phyloP scores from a whole-genome alignment of 768 basidiomycete genomes.

The Xerocomus brunneocitrinus region DNA sequence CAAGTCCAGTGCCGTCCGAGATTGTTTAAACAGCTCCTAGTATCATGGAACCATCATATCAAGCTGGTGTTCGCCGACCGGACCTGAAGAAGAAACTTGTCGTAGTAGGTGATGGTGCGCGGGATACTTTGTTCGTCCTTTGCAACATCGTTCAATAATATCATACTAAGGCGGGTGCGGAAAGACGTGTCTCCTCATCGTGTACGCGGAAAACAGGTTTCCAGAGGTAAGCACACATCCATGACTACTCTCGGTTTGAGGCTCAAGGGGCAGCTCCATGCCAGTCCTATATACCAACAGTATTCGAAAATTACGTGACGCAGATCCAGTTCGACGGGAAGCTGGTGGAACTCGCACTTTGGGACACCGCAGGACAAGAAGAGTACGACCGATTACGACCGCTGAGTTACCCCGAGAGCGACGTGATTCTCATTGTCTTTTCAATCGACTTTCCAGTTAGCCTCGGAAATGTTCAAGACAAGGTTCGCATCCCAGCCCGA shows the following conservation, averaged over 20 bases:
- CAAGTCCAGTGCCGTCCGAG: not conserved
- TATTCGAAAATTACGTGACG: constrained; percentile 92
- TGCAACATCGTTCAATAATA: constrained; percentile 22
- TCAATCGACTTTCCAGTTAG: constrained; percentile 90
- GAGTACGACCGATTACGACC: constrained; percentile 90
- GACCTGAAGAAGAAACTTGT: constrained; percentile 86
- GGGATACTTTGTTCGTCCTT: constrained; percentile 27
- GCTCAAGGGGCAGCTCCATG: constrained; percentile 13
- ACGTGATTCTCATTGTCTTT: constrained; percentile 92
- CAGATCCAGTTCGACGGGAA: constrained; percentile 84
- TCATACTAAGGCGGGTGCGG: constrained; percentile 67
- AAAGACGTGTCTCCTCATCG: constrained; percentile 94
- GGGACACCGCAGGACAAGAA: constrained; percentile 98
- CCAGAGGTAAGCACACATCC: constrained; percentile 66
- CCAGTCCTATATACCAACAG: constrained; percentile 89
- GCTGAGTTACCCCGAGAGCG: constrained; percentile 82
- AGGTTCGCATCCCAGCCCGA: constrained; percentile 44
- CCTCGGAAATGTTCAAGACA: constrained; percentile 86
- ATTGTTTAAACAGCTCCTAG: not conserved
- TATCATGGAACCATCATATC: constrained; percentile 26
- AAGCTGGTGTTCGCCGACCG: constrained; percentile 46
- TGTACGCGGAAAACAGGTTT: constrained; percentile 94
- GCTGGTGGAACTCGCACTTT: constrained; percentile 91
- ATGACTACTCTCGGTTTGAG: constrained; percentile 4
- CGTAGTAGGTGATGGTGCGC: constrained; percentile 81